Conservation (phyloP, 129 eudicot genomes). For the Flaveria sonorensis region DNA sequence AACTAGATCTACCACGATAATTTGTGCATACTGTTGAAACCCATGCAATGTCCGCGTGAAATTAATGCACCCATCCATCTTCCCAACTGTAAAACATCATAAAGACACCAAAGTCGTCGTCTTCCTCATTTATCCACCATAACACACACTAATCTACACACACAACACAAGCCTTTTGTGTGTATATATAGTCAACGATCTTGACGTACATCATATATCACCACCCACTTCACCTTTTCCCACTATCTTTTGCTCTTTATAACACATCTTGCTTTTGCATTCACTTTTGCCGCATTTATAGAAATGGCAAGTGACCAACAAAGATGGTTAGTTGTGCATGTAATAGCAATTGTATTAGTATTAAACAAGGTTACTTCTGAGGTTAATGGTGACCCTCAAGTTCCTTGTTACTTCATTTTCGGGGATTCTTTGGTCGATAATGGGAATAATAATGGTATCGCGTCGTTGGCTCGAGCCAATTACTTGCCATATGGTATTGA, state of each 20-base stretch:
- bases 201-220: conserved; percentile 18
- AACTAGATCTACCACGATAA: conserved; percentile 1
- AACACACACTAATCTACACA: conserved; percentile 3
- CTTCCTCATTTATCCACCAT: not conserved
- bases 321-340: conserved; percentile 30
- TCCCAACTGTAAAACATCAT: conserved; percentile 40
- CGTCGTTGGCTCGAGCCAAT: conserved; percentile 74
- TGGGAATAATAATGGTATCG: conserved; percentile 74
- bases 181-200: conserved; percentile 35
- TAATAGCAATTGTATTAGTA: conserved; percentile 23
- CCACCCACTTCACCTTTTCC: conserved; percentile 26
- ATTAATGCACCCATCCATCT: conserved; percentile 32
- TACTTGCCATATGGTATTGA: conserved; percentile 87
- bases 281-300: conserved; percentile 20
- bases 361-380: conserved; percentile 26
- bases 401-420: conserved; percentile 80
- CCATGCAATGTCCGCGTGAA: conserved; percentile 35
- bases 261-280: conserved; percentile 21
- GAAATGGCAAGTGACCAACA: conserved; percentile 37
- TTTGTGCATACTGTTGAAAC: conserved; percentile 21
- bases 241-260: conserved; percentile 25
- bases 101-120: conserved; percentile 20
- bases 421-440: conserved; percentile 89
- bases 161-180: conserved; percentile 10
- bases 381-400: conserved; percentile 60